Evolutionary conservation across 352 stramenopile genomes (phyloP).

Genomic region (Plasmopara viticola): DNA sequence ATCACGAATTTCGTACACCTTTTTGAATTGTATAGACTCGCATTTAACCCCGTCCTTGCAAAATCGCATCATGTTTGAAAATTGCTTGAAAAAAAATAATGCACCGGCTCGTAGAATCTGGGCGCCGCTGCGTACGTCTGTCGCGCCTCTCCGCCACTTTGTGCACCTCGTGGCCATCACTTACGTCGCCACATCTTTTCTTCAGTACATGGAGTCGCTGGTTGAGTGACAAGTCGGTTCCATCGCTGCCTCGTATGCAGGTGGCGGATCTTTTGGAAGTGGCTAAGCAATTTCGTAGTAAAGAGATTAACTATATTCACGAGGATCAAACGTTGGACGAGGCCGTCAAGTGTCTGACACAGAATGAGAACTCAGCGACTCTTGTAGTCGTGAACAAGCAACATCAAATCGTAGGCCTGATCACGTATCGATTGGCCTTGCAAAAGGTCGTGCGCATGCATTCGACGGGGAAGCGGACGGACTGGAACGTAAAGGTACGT

Average conservation of each 20-base stretch:
- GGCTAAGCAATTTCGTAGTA: constrained; percentile 64
- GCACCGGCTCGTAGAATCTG: too few relatives aligned
- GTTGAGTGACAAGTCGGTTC: constrained; percentile 18
- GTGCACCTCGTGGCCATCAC: neutral
- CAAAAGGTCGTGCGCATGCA: constrained; percentile 55
- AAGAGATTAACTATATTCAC: constrained; percentile 68
- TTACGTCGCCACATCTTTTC: too few relatives aligned
- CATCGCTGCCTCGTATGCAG: constrained; percentile 41
- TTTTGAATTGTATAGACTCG: too few relatives aligned
- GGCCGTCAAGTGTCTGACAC: constrained; percentile 52
- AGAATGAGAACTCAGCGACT: constrained; percentile 72
- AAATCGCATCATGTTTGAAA: too few relatives aligned
- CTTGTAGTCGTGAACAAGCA: constrained; percentile 66
- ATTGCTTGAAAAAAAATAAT: too few relatives aligned
- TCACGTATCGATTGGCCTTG: constrained; percentile 72
- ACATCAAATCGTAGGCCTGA: constrained; percentile 65
- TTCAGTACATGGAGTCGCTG: constrained; percentile 5
- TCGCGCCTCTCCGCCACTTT: neutral
- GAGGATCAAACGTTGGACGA: constrained; percentile 57
- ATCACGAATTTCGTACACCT: too few relatives aligned
- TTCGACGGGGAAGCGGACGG: constrained; percentile 24
- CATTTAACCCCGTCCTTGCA: too few relatives aligned
- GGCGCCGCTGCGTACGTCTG: too few relatives aligned
- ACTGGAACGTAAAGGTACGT: constrained; percentile 54
- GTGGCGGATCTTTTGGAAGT: constrained; percentile 67